A percentile compares a stretch with the other conserved stretches of the same genome.
phyloP scores from a whole-genome alignment of 805 yeast genomes.

The Hanseniaspora clermontiae region DNA sequence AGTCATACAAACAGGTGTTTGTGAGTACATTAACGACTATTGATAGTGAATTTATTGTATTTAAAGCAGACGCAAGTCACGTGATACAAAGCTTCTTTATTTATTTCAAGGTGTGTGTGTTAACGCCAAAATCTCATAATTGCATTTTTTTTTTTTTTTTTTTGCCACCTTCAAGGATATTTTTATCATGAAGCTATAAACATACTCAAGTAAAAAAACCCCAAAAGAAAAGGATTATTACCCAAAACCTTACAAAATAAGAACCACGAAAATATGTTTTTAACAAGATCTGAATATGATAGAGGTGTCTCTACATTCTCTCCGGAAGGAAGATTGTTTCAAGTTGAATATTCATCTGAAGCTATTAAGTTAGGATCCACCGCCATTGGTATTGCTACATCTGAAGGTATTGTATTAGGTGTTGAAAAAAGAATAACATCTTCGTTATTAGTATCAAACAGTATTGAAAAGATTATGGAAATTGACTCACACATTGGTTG shows the following conservation, averaged over 20 bases:
- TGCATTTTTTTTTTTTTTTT: not conserved
- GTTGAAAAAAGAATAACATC: constrained; percentile 97
- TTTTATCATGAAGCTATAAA: too few species aligned
- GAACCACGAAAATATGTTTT: constrained; percentile 47
- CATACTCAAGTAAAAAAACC: not conserved
- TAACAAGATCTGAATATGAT: constrained; percentile 98
- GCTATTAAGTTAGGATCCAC: constrained; percentile 87
- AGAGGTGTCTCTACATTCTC: constrained; percentile 98
- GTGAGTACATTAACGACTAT: constrained; percentile 3
- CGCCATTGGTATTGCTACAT: constrained; percentile 90
- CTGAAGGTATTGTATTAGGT: constrained; percentile 90
- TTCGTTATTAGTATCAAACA: constrained; percentile 74
- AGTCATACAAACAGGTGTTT: constrained; percentile 10
- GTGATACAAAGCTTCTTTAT: not conserved
- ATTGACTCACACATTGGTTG: constrained; percentile 90
- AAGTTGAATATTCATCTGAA: constrained; percentile 93
- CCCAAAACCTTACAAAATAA: not conserved
- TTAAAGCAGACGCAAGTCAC: not conserved
- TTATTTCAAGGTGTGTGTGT: not conserved
- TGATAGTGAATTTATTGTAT: constrained; percentile 14
- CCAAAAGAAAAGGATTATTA: not conserved
- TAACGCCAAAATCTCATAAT: not conserved
- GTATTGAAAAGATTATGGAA: constrained; percentile 92
- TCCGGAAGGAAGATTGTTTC: constrained; percentile 96
- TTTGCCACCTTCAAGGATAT: not conserved